Percentiles rank a stretch among this genome's conserved stretches.
Evolutionary conservation across 164 flowering plant species (phyloP).

Genomic region (Tinospora cordifolia): DNA sequence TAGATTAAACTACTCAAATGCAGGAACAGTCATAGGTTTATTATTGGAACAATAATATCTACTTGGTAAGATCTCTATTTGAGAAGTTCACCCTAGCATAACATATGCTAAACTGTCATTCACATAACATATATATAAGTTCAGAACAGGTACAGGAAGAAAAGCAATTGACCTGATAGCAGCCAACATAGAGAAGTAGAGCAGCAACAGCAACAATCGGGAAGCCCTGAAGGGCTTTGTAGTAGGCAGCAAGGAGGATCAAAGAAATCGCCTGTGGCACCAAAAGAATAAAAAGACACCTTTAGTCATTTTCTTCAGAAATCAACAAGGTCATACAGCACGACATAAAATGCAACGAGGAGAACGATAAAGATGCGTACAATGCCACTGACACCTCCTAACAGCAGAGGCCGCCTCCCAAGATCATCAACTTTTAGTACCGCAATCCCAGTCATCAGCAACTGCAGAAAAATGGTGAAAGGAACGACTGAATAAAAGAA

Average conservation of each 20-base stretch:
- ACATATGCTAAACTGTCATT: background rate
- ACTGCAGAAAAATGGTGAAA: conserved; percentile 36
- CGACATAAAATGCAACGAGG: background rate
- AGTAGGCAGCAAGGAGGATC: conserved; percentile 79
- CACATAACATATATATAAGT: background rate
- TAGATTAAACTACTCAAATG: too few relatives aligned
- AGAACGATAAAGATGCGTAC: conserved; percentile 33
- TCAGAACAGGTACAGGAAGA: background rate
- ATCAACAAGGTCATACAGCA: background rate
- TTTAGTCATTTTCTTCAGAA: background rate
- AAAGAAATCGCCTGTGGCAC: conserved; percentile 56
- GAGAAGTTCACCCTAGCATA: background rate
- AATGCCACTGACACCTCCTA: conserved; percentile 84
- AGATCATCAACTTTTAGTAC: conserved; percentile 85
- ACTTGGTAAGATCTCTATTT: too few relatives aligned
- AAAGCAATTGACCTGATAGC: conserved; percentile 58
- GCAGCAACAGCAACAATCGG: conserved; percentile 78
- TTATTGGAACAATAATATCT: too few relatives aligned
- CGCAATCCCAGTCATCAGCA: conserved; percentile 85
- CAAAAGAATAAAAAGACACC: background rate
- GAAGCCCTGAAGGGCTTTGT: conserved; percentile 63
- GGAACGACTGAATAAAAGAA: background rate
- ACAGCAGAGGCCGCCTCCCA: conserved; percentile 80
- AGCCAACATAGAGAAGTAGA: conserved; percentile 81
- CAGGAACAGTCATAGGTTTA: too few relatives aligned